phyloP scores from a whole-genome alignment of 257 asterid genomes.

The Gentiana straminea region DNA sequence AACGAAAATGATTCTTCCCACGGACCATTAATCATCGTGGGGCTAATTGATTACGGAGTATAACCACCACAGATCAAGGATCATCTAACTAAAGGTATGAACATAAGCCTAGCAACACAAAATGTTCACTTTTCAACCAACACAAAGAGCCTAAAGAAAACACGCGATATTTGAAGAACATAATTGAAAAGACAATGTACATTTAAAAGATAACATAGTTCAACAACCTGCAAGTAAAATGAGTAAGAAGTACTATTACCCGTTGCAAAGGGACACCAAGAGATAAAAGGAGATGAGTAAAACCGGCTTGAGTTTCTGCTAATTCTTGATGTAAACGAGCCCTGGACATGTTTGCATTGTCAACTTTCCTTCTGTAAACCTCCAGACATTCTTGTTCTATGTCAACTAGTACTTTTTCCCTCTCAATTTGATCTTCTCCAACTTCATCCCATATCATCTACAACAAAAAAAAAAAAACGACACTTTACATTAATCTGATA shows the following conservation, averaged over 20 bases:
- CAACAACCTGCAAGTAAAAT: too few species aligned
- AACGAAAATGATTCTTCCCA: too few species aligned
- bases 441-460: constrained; percentile 98
- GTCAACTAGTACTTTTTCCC: constrained; percentile 68
- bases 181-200: too few species aligned
- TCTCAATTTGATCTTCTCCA: constrained; percentile 63
- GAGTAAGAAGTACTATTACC: constrained; percentile 26
- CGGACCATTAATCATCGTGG: too few species aligned
- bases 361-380: constrained; percentile 84
- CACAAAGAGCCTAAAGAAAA: too few species aligned
- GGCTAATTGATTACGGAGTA: too few species aligned
- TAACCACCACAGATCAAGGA: too few species aligned
- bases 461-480: neutral
- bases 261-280: constrained; percentile 76
- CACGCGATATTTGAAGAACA: too few species aligned
- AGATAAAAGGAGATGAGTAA: constrained; percentile 75
- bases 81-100: too few species aligned
- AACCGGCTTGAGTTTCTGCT: constrained; percentile 89
- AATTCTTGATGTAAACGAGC: constrained; percentile 83
- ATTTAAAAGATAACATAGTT: too few species aligned
- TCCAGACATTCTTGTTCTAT: constrained; percentile 94
- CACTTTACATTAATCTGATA: neutral
- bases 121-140: too few species aligned
- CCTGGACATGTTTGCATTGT: constrained; percentile 76
- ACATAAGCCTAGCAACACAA: too few species aligned